Base-by-base conservation (phyloP, 164 flowering plant species). In the Echeveria elegans region DNA sequence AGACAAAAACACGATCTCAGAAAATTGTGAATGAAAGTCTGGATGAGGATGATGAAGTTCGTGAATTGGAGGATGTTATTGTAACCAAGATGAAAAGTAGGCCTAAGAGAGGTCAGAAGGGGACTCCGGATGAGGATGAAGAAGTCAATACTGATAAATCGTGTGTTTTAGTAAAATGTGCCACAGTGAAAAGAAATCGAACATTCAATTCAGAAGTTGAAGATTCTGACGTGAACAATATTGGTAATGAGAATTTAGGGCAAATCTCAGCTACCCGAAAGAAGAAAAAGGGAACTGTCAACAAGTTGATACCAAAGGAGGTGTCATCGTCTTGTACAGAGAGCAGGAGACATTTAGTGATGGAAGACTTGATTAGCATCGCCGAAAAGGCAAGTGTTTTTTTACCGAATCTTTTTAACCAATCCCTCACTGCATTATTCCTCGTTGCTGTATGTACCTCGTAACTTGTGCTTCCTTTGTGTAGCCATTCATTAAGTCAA, bases 341-440 rank as follows among this genome's bases (percentile, higher is more conserved):
- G 48, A 80, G 73, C 34, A 76, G 73, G 61, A 77, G 61, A 48
- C 86, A 80, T n/a, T 67, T 85, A 66, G 81, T 87, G 2, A 66
- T 85, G 65, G 87, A 84, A 41, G 88, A 87, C 79, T 75, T 86
- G 15, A 58, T 88, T 74, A 75, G 75, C 79, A 82, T 88, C 70
- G 95, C 95, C 36, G 41, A 85, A 72, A 88, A 88, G 95, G 95
- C 86, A 32, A 67, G 41, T 34, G 15, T 48, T 40, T 63, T 24
- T 2, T 19, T 47, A 18, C 16, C 43, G 21, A 29, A 16, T 16
- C 21, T 16, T 30, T 26, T 29, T 19, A 60, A 60, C 19, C 47
- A 1, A 38, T 85, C 9, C 48, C 85, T 74, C 74, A 73, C 10
- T 40, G 45, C 79, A 82, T 88, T 70, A 89, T 90, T 43, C 40